phyloP scores from a whole-genome alignment of 2,329 filamentous ascomycete species.

The Cryoendolithus antarcticus region DNA sequence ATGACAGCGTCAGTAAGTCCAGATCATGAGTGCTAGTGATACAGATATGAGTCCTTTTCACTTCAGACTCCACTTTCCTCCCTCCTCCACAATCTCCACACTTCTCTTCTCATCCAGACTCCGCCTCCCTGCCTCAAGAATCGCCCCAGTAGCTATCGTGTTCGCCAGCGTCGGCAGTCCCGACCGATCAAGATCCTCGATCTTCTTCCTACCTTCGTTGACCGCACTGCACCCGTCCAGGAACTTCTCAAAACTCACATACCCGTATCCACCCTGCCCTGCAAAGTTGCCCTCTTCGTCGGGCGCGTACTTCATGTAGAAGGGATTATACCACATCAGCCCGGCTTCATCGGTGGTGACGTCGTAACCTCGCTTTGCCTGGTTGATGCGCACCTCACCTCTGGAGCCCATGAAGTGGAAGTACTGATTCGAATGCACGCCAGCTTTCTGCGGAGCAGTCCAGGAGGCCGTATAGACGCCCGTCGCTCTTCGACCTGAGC shows the following conservation, averaged over 20 bases:
- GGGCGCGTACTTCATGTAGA: slow-evolving; percentile 53
- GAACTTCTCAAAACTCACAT: slow-evolving; percentile 92
- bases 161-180: slow-evolving; percentile 77
- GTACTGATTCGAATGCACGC: slow-evolving; percentile 94
- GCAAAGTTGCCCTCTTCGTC: slow-evolving; percentile 92
- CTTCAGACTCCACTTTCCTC: slow-evolving; percentile 56
- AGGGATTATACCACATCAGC: slow-evolving; percentile 76
- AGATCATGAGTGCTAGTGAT: no score
- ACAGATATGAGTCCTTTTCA: slow-evolving; percentile 16
- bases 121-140: slow-evolving; percentile 72
- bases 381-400: slow-evolving; percentile 80
- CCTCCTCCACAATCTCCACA: slow-evolving; percentile 58
- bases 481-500: slow-evolving; percentile 60
- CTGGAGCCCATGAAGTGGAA: slow-evolving; percentile 84
- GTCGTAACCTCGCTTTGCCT: slow-evolving; percentile 89
- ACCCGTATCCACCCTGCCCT: slow-evolving; percentile 84
- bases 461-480: slow-evolving; percentile 89
- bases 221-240: slow-evolving; percentile 72
- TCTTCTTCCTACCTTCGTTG: slow-evolving; percentile 58
- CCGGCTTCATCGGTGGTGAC: slow-evolving; percentile 65
- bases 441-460: slow-evolving; percentile 84
- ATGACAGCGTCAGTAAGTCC: no score
- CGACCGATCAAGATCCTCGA: slow-evolving; percentile 67
- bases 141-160: slow-evolving; percentile 83
- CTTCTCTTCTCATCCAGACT: slow-evolving; percentile 74